Base-by-base conservation (phyloP, 148 eudicot species). In the Drosera capensis region DNA sequence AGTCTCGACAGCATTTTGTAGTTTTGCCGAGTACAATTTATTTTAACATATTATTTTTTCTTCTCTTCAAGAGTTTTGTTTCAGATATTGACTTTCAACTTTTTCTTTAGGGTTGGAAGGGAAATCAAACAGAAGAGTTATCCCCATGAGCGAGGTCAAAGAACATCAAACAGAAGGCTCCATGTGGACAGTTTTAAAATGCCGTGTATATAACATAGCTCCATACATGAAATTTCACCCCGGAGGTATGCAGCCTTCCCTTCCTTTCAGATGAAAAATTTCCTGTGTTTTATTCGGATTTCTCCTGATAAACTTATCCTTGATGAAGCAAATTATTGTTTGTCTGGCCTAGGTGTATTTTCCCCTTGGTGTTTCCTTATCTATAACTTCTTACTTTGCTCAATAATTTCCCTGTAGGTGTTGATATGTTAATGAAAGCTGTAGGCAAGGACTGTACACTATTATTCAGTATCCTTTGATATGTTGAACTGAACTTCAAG, bases 181-280 rank as follows among this genome's bases (percentile, higher is more conserved):
- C 22, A 90, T 90, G 97, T 90, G 99, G 99, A 90, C 99, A 21
- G 84, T 84, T 56, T 67, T 90, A 15, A 85, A 90, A 64, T 95
- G 99, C 5, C 93, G 74, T 41, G 99, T 90, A 14, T 90, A 90
- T 71, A 90, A 90, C 52, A 71, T 90, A 54, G 49, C 73, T 34
- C 95, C 99, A 16, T 90, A 84, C 60, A 84, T 90, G 99, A 90
- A 84, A 57, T 90, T 84, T 60, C 99, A 90, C 43, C 99, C 95
- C 14, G 99, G 99, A 75, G 99, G 99, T 90, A 83, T 44, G 44
- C 3, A 51, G 30, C 11, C 19, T 20, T 14, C 12, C 30, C 14
- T 26, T 11, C 9, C 2, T 49, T 19, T 40, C 20, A 15, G 0
- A 28, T 13, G 40, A n/a, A 16, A 17, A 16, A 23, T 3, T 18